Conservation (phyloP, 2,329 filamentous ascomycete species). For the Huntiella abstrusa region DNA sequence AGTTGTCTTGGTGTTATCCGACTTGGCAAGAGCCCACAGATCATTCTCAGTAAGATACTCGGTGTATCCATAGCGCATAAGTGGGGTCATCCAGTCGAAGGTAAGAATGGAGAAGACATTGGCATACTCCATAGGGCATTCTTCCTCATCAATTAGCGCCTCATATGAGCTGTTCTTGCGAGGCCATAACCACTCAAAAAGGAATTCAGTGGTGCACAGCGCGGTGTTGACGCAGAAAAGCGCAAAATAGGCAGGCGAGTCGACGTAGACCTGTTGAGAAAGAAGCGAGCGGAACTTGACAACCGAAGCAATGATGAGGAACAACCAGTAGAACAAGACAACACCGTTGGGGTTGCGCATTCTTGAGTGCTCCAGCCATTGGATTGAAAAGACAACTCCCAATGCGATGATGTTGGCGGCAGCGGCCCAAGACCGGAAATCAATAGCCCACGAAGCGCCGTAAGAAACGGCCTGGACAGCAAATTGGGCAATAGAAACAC, state of each 20-base stretch:
- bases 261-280: slow-evolving; percentile 51
- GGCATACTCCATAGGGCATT: slow-evolving; percentile 70
- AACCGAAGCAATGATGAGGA: slow-evolving; percentile 57
- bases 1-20: slow-evolving; percentile 62
- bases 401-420: slow-evolving; percentile 53
- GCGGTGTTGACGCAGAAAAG: slow-evolving; percentile 55
- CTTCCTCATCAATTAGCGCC: slow-evolving; percentile 37
- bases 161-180: slow-evolving; percentile 41
- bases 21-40: slow-evolving; percentile 72
- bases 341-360: slow-evolving; percentile 73
- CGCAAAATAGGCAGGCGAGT: slow-evolving; percentile 55
- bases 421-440: slow-evolving; percentile 76
- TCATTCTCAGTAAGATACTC: slow-evolving; percentile 86
- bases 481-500: slow-evolving; percentile 52
- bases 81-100: slow-evolving; percentile 95
- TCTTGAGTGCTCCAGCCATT: slow-evolving; percentile 73
- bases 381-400: slow-evolving; percentile 54
- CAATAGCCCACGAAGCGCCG: slow-evolving; percentile 50
- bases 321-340: slow-evolving; percentile 80
- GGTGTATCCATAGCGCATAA: slow-evolving; percentile 92
- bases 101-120: slow-evolving; percentile 85
- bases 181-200: slow-evolving; percentile 73
- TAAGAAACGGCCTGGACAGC: slow-evolving; percentile 56
- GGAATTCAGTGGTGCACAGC: slow-evolving; percentile 50
- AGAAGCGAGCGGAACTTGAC: slow-evolving; percentile 77